These are phyloP conservation scores for Ceratocystis alfenasii DNA, from an alignment of 2,329 filamentous ascomycete genomes.

Conservation along the genomic window DNA sequence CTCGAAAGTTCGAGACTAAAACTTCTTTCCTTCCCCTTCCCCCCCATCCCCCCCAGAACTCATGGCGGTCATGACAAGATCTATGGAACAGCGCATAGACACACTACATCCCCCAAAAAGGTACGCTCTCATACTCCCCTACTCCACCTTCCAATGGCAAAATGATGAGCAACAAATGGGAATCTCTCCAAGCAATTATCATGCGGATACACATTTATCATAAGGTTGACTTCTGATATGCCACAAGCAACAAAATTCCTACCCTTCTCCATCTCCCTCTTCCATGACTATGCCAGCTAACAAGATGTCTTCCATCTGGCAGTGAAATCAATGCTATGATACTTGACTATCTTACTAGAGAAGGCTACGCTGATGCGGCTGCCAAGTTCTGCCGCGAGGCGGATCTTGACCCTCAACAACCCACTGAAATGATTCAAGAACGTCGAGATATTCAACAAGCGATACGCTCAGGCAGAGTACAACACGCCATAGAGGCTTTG, in stretches of 20 bases:
- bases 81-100: constrained; percentile 71
- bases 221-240: constrained; percentile 56
- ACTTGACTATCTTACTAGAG: constrained; percentile 91
- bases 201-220: constrained; percentile 67
- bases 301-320: constrained; percentile 17
- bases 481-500: constrained; percentile 71
- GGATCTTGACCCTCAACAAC: constrained; percentile 64
- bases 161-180: constrained; percentile 89
- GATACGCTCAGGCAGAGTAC: constrained; percentile 76
- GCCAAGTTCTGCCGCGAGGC: constrained; percentile 90
- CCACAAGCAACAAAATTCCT: constrained; percentile 1
- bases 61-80: constrained; percentile 32
- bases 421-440: constrained; percentile 59
- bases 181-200: constrained; percentile 96
- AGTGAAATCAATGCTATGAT: constrained; percentile 94
- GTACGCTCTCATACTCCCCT: constrained; percentile 41
- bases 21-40: not conserved
- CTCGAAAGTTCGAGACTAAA: not conserved
- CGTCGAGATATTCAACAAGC: constrained; percentile 73
- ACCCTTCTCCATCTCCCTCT: not conserved
- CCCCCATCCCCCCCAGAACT: not conserved
- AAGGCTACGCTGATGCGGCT: constrained; percentile 86
- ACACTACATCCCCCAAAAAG: constrained; percentile 79
- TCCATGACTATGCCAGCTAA: not conserved
- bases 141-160: constrained; percentile 17